Base-by-base conservation (phyloP, 805 yeast species). In the Cyberlindnera galapagoensis region DNA sequence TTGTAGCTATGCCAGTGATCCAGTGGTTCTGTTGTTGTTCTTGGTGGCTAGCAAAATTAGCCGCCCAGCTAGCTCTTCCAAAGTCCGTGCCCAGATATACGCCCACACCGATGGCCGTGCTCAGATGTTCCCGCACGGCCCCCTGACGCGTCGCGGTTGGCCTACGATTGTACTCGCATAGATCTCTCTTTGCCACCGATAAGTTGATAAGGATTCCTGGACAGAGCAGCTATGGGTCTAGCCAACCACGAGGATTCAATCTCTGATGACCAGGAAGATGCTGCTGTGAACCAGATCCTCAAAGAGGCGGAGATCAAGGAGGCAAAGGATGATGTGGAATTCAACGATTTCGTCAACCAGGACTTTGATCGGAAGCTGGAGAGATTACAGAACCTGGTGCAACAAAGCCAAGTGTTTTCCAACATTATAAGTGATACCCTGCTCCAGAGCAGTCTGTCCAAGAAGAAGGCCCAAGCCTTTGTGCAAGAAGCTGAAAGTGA, bases 401-500 rank as follows among this genome's bases (percentile, higher is more conserved):
- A 82, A 47, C 80, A 84, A 50, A 84, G 96, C 12, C 88, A 86
- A 51, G 73, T 88, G 2, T 90, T 85, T 57, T 81, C 97, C 1
- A 74, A 79, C 40, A 85, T 90, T 43, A 83, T 90, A 25, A 76
- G 94, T 4, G 88, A 86, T 31, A 79, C 88, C 9, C 67, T 90
- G 26, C 49, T 80, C 25, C 73, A 73, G 39, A 62, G 68, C 28
- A 50, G 69, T n/a, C 45, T 68, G 34, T 46, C 51, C 6, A 60
- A 56, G 39, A 50, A 41, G 33, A 55, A 51, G 36, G 42, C 41
- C 36, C 46, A 40, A 27, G 38, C 37, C 23, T 15, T 42, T n/a
- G 11, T 36, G 31, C 28, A 35, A 30, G 19, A 9, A 10, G 13
- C 26, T 18, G 16, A 24, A 13, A 26, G 13, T 6, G 48, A 46